A percentile compares a stretch with the other conserved stretches of the same genome.
These are phyloP conservation scores for Saccharomycopsis schoenii DNA, from an alignment of 805 yeast species.

Conservation along the genomic window DNA sequence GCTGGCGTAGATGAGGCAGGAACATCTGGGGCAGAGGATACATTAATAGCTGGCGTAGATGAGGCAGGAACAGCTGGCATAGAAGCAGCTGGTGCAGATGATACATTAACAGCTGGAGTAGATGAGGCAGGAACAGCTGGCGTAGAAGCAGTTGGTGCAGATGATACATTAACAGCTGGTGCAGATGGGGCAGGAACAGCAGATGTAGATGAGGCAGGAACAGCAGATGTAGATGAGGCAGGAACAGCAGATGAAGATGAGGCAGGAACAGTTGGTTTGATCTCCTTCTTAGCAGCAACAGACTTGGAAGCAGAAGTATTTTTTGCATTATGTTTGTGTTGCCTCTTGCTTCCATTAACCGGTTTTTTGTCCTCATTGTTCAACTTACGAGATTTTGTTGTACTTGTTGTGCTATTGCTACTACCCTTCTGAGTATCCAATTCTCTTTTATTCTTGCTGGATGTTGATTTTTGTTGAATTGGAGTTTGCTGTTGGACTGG, in stretches of 20 bases:
- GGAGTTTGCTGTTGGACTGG: constrained; percentile 20
- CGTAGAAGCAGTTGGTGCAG: not conserved
- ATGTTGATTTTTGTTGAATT: constrained; percentile 15
- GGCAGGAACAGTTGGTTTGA: not conserved
- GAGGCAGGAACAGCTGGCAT: not conserved
- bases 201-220: not conserved
- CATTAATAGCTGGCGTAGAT: not conserved
- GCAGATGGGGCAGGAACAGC: not conserved
- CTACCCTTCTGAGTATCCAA: not conserved
- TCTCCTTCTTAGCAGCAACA: constrained; percentile 4
- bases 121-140: no score
- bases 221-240: no score
- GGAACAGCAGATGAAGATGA: not conserved
- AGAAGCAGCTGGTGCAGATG: no score
- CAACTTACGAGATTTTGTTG: constrained; percentile 6
- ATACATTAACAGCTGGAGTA: no score
- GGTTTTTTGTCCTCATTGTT: constrained; percentile 21
- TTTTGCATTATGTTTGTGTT: not conserved
- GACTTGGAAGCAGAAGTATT: constrained; percentile 9
- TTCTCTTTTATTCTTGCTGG: constrained; percentile 5
- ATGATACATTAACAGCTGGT: not conserved
- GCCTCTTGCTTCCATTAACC: constrained; percentile 11
- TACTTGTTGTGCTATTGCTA: constrained; percentile 11
- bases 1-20: not conserved
- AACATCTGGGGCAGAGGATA: no score